Conservation (phyloP, 805 yeast species). For the Candida hungchunana region DNA sequence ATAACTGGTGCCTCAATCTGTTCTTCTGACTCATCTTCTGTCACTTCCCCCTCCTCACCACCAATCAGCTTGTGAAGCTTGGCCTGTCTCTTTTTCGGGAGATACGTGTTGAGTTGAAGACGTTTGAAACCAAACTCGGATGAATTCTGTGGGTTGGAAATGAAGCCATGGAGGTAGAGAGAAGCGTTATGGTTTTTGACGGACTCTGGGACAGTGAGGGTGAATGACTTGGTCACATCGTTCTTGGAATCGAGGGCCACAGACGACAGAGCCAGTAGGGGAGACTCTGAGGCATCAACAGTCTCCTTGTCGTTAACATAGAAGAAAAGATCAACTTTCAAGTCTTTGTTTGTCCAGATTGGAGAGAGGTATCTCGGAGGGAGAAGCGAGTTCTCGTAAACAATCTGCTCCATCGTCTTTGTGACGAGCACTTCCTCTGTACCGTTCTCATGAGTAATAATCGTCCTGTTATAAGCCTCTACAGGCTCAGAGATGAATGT, state of each 20-base stretch:
- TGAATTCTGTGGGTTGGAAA: slow-evolving; percentile 20
- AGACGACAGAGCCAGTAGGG: slow-evolving; percentile 6
- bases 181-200: slow-evolving; percentile 29
- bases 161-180: slow-evolving; percentile 30
- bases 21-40: slow-evolving; percentile 13
- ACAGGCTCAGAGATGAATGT: slow-evolving; percentile 14
- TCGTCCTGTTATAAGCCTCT: slow-evolving; percentile 5
- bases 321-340: slow-evolving; percentile 18
- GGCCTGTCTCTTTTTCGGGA: slow-evolving; percentile 27
- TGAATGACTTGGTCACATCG: slow-evolving; percentile 11
- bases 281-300: slow-evolving; percentile 2
- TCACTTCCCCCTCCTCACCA: slow-evolving; percentile 12
- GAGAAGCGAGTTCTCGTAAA: slow-evolving; percentile 24
- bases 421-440: slow-evolving; percentile 4
- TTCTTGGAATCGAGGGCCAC: slow-evolving; percentile 11
- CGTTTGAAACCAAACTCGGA: slow-evolving; percentile 21
- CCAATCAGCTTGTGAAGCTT: slow-evolving; percentile 31
- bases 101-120: slow-evolving; percentile 26
- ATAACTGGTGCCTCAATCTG: slow-evolving; percentile 14
- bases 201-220: slow-evolving; percentile 16
- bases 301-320: slow-evolving; percentile 21
- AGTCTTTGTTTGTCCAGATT: slow-evolving; percentile 16
- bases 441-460: slow-evolving; percentile 13
- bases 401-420: slow-evolving; percentile 19
- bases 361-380: slow-evolving; percentile 21